phyloP scores from a whole-genome alignment of 495 filamentous ascomycete genomes.

The Tuber brumale region DNA sequence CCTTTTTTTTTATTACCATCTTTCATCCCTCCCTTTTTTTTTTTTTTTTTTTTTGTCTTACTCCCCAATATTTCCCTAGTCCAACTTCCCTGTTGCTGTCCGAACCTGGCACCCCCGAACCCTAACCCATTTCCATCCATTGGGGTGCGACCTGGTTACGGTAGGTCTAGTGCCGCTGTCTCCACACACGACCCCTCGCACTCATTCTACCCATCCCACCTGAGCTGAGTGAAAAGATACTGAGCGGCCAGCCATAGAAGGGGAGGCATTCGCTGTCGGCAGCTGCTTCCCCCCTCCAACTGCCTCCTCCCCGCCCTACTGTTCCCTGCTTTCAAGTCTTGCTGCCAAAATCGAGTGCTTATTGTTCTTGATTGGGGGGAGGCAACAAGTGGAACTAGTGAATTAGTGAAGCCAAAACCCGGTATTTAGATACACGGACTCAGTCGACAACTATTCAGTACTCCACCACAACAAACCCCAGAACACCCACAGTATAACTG shows the following conservation, averaged over 20 bases:
- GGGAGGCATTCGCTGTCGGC: conserved; percentile 23
- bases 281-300: conserved; percentile 3
- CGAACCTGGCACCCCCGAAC: conserved; percentile 28
- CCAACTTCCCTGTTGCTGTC: neutral
- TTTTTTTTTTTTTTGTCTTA: neutral
- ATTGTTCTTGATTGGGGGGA: conserved; percentile 25
- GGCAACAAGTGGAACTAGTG: conserved; percentile 19
- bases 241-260: conserved; percentile 28
- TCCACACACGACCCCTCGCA: conserved; percentile 28
- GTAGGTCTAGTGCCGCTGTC: conserved; percentile 31
- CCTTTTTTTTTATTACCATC: neutral
- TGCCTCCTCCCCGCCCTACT: conserved; percentile 3
- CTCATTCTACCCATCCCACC: conserved; percentile 8
- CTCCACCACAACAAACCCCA: conserved; percentile 13
- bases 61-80: neutral
- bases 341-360: conserved; percentile 28
- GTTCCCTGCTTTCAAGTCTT: conserved; percentile 7
- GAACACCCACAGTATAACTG: conserved; percentile 4
- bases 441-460: neutral
- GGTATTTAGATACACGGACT: neutral
- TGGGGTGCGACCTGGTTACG: conserved; percentile 18
- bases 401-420: conserved; percentile 2
- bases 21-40: neutral
- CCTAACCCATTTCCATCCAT: conserved; percentile 29
- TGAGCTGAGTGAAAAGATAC: conserved; percentile 20